Conservation (phyloP, 2,329 filamentous ascomycete genomes). For the Ilyonectria sp. region DNA sequence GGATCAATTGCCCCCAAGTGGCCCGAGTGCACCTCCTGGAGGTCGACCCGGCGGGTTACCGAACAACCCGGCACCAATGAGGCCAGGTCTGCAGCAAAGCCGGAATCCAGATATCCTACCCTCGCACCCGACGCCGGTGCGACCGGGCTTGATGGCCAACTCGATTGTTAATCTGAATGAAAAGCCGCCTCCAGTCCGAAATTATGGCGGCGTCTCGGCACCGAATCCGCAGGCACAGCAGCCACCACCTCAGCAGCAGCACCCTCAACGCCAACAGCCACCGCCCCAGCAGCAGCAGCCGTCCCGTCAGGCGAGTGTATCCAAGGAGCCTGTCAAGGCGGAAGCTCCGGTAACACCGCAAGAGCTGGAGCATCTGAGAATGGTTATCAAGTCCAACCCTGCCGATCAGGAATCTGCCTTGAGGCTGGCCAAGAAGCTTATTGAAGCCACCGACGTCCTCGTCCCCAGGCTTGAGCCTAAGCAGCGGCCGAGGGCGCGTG, state of each 20-base stretch:
- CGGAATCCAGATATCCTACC: constrained; percentile 64
- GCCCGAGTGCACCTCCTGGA: constrained; percentile 52
- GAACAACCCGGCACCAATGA: constrained; percentile 33
- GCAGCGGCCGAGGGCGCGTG: constrained; percentile 80
- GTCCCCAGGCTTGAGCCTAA: constrained; percentile 78
- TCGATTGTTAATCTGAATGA: constrained; percentile 69
- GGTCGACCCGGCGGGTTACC: constrained; percentile 7
- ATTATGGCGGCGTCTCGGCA: constrained; percentile 66
- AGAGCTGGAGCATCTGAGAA: constrained; percentile 83
- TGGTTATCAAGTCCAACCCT: constrained; percentile 78
- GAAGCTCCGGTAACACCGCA: constrained; percentile 77
- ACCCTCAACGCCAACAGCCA: constrained; percentile 50
- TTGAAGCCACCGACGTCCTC: constrained; percentile 87
- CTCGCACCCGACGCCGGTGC: constrained; percentile 74
- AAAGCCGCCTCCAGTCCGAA: constrained; percentile 72
- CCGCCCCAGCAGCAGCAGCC: constrained; percentile 48
- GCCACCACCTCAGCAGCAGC: constrained; percentile 43
- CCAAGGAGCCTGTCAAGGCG: constrained; percentile 47
- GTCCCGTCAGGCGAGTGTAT: constrained; percentile 43
- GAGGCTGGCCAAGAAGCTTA: constrained; percentile 83
- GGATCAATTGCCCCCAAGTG: constrained; percentile 48
- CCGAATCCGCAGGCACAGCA: constrained; percentile 51
- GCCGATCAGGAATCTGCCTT: constrained; percentile 81
- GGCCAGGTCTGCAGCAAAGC: constrained; percentile 43
- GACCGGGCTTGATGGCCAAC: constrained; percentile 73